Evolutionary conservation across 208 protist species (phyloP).

Genomic region (Trypanosoma conorhini): DNA sequence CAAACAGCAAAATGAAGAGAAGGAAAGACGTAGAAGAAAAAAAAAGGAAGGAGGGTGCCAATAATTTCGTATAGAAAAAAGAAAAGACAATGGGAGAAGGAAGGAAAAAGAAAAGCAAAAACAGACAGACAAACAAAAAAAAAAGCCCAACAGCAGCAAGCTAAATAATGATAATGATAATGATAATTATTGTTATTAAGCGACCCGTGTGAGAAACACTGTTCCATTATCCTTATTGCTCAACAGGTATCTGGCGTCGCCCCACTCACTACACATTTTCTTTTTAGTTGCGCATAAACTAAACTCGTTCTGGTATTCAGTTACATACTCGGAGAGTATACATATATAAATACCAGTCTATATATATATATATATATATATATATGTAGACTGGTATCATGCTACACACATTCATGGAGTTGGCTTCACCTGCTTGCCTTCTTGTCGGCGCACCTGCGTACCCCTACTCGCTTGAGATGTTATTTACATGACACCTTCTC

Average conservation of each 20-base stretch:
- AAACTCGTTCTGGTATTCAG: neutral
- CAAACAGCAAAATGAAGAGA: neutral
- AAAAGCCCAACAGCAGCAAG: constrained; percentile 5
- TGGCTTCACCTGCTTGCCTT: too few relatives aligned
- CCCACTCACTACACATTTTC: neutral
- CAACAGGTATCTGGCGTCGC: neutral
- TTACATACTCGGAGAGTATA: neutral
- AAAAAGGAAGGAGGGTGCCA: constrained; percentile 2
- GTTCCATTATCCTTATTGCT: neutral
- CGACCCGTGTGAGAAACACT: constrained; percentile 5
- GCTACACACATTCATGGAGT: too few relatives aligned
- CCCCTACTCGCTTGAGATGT: neutral
- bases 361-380: too few relatives aligned
- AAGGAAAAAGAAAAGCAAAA: constrained; percentile 6
- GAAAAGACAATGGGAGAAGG: constrained; percentile 21
- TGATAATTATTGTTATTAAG: too few relatives aligned
- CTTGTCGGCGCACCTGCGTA: too few relatives aligned
- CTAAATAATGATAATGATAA: too few relatives aligned
- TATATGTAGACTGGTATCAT: too few relatives aligned
- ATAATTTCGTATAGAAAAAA: constrained; percentile 1
- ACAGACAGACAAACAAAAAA: constrained; percentile 20
- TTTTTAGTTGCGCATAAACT: neutral
- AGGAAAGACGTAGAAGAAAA: too few relatives aligned
- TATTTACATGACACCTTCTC: constrained; percentile 23
- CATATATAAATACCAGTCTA: too few relatives aligned